Evolutionary conservation across 2,329 filamentous ascomycete species (phyloP), one percentile per base, ranked within the genome.

Genomic region (Fusarium sp.): DNA sequence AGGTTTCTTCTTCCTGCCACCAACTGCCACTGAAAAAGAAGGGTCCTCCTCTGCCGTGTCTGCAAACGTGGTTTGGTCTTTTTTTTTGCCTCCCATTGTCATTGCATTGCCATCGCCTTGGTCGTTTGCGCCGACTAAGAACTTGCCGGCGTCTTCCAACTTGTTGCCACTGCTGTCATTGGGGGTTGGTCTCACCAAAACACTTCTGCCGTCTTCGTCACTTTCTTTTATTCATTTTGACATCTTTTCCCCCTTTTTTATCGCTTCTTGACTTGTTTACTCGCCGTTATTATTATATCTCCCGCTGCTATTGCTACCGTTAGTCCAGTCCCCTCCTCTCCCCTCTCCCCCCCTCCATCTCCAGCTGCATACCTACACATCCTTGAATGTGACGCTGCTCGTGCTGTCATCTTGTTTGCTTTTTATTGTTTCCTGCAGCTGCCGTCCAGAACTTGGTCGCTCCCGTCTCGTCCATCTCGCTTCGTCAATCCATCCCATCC

Each of bases 121-220:
- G 65, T 64, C 57, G 72, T 73, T 74, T 75, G 68, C 72, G 60
- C 66, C 41, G 54, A 43, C 61, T 75, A 73, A 72, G 62, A 72
- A 75, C 54, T 54, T 39, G 34, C 60, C 23, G 45, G 20, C 45
- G 20, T 45, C 34, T 57, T 57, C 20, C n/a, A 48, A 25, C 9
- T 35, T 37, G 20, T 74, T 72, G 72, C 72, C 72, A 75, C 69
- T 64, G 54, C 65, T 34, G 43, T 45, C 52, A 35, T 30, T 61
- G 68, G 72, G 72, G 69, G 61, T 72, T 73, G 62, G 66, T 62
- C 59, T 64, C 68, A 66, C 27, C 62, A 64, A 64, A 73, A 64
- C 64, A 32, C 56, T 52, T 54, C 60, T 70, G 10, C 62, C 72
- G 72, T 74, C 69, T 64, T 74, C 35, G 56, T 41, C 34, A 50